Evolutionary conservation across 345 rosid species (phyloP).

Genomic region (Brassica nigra): DNA sequence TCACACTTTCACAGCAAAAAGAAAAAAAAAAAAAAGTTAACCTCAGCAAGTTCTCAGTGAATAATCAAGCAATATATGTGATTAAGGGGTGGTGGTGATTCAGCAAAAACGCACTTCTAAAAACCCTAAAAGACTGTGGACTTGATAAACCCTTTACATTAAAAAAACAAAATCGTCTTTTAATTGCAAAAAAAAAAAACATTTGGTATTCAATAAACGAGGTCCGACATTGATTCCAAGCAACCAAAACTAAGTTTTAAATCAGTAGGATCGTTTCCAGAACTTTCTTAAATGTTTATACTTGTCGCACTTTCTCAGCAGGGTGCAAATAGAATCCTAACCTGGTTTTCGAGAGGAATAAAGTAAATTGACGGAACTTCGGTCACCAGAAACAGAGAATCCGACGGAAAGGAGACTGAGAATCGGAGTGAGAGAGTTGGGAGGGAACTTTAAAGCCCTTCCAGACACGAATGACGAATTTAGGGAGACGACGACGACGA

Average conservation of each 20-base stretch:
- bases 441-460: conserved; percentile 39
- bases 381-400: conserved; percentile 5
- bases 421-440: conserved; percentile 17
- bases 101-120: not conserved
- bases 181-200: not conserved
- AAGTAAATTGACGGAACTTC: conserved; percentile 3
- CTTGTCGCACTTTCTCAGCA: conserved; percentile 22
- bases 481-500: conserved; percentile 13
- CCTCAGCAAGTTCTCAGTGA: not conserved
- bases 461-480: conserved; percentile 4
- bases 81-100: not conserved
- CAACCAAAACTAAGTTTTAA: not conserved
- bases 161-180: too few species aligned
- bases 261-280: not conserved
- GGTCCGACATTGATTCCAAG: conserved; percentile 6
- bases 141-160: conserved; percentile 4
- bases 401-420: conserved; percentile 5
- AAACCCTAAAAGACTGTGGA: conserved; percentile 25
- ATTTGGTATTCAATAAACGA: not conserved
- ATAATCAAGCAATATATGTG: not conserved
- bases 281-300: not conserved
- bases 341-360: not conserved
- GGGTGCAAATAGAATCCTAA: conserved; percentile 24
- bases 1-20: not conserved
- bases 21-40: not conserved